phyloP scores from a whole-genome alignment of 225 moss, liverwort and hornwort species.

The Physcomitrellopsis africana region DNA sequence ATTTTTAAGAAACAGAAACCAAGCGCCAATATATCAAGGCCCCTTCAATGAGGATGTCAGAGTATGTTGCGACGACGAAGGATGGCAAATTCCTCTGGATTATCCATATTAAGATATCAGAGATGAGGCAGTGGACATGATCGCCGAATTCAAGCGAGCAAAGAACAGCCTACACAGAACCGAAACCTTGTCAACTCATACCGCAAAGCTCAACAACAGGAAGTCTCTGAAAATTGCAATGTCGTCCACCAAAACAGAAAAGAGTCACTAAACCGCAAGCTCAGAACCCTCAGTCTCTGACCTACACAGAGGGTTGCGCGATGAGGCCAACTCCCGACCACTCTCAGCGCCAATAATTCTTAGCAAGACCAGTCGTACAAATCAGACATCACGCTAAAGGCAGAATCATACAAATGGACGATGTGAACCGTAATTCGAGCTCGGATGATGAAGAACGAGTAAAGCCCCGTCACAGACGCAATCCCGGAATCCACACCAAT shows the following conservation, averaged over 20 bases:
- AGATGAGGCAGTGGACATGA: no score
- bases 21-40: no score
- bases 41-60: neutral
- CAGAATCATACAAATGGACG: neutral
- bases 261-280: neutral
- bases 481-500: neutral
- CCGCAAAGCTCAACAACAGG: no score
- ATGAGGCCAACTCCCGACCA: neutral
- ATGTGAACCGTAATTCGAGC: neutral
- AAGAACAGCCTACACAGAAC: no score
- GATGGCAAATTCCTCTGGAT: no score
- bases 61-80: neutral
- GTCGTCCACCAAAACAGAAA: neutral
- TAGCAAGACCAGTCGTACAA: no score
- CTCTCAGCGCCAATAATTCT: no score
- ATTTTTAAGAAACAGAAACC: neutral
- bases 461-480: neutral
- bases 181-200: no score
- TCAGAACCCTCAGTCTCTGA: neutral
- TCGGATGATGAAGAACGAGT: neutral
- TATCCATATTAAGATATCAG: no score
- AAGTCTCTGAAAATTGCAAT: neutral
- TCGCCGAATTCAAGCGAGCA: no score
- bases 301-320: neutral
- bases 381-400: neutral